Percentiles rank a stretch among this genome's conserved stretches.
Evolutionary conservation across 345 rosid species (phyloP).

Genomic region (Acer campestre): DNA sequence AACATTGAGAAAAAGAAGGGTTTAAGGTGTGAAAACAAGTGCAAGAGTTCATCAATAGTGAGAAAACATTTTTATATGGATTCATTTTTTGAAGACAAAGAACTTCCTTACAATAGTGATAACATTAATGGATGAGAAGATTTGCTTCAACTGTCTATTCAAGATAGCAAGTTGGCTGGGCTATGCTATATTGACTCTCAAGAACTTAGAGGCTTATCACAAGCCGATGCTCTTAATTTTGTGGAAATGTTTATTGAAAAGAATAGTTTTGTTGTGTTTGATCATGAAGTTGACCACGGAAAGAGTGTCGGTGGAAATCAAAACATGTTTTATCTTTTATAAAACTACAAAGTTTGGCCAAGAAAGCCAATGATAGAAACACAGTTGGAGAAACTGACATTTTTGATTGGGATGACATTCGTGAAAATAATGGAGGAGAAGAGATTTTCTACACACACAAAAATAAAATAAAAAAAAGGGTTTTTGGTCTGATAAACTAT

Average conservation of each 20-base stretch:
- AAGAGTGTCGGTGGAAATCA: slow-evolving; percentile 43
- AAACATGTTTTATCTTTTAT: slow-evolving; percentile 37
- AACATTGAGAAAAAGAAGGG: slow-evolving; percentile 28
- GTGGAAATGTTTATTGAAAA: slow-evolving; percentile 66
- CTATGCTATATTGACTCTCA: slow-evolving; percentile 81
- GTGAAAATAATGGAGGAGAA: slow-evolving; percentile 89
- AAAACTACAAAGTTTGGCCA: slow-evolving; percentile 73
- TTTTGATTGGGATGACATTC: slow-evolving; percentile 80
- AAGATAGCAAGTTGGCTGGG: slow-evolving; percentile 41
- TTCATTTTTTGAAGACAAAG: slow-evolving; percentile 27
- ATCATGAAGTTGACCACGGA: slow-evolving; percentile 37
- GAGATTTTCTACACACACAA: slow-evolving; percentile 61
- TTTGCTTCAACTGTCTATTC: slow-evolving; percentile 27
- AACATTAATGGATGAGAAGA: slow-evolving; percentile 31
- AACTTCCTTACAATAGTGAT: slow-evolving; percentile 14
- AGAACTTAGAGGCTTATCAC: slow-evolving; percentile 84
- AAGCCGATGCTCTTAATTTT: slow-evolving; percentile 68
- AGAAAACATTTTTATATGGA: slow-evolving; percentile 63
- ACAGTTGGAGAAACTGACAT: slow-evolving; percentile 28
- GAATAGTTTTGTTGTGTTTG: slow-evolving; percentile 48
- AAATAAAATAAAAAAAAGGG: no score
- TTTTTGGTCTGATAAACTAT: slow-evolving; percentile 32
- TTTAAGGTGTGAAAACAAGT: slow-evolving; percentile 28
- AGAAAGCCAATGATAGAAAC: slow-evolving; percentile 45
- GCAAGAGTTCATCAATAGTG: slow-evolving; percentile 42